Evolutionary conservation across 257 asterid genomes (phyloP), one percentile per base, ranked within the genome.

Genomic region (Plectranthus barbatus): DNA sequence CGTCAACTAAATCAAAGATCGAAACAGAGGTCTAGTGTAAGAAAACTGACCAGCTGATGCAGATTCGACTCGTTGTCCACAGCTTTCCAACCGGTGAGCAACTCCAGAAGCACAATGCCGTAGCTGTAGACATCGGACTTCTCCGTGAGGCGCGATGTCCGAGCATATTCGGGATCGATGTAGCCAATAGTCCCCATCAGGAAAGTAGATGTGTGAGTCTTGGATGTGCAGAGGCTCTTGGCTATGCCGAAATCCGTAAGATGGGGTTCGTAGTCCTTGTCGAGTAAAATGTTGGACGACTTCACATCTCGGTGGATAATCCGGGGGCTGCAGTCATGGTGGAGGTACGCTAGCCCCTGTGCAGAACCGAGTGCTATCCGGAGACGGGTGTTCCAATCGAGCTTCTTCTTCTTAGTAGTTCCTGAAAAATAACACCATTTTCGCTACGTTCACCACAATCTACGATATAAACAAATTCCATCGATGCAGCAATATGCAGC

Each of bases 81-180:
- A 0, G 98, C 86, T 76, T 92, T 92, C 81, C 81, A 81, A 46
- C 95, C 87, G 0, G 95, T 88, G 12, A 92, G 91, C 80, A 92
- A 55, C 79, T 92, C 98, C 29, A 92, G 63, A 0, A 92, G 80
- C 34, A 88, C 98, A 15, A 92, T 77, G 3, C 98, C 98, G 20
- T 74, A 92, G 79, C 97, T 86, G 46, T 92, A 92, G 33, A 92
- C 91, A 56, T 92, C 98, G 10, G 97, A 88, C 72, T 92, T 92
- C 83, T 88, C 97, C 0, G 97, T 92, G 46, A 92, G 89, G 6
- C 95, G 92, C 5, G 95, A 86, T 1, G 96, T 92, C 0, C 95
- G 86, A n/a, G 98, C 98, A 49, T 92, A 92, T 73, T 92, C 98
- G 0, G 98, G 98, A 58, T 92, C 98, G 6, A 92, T 86, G 68